Percentiles rank a stretch among this genome's conserved stretches.
Conservation (phyloP, 768 basidiomycete species). For the Suillus variegatus region DNA sequence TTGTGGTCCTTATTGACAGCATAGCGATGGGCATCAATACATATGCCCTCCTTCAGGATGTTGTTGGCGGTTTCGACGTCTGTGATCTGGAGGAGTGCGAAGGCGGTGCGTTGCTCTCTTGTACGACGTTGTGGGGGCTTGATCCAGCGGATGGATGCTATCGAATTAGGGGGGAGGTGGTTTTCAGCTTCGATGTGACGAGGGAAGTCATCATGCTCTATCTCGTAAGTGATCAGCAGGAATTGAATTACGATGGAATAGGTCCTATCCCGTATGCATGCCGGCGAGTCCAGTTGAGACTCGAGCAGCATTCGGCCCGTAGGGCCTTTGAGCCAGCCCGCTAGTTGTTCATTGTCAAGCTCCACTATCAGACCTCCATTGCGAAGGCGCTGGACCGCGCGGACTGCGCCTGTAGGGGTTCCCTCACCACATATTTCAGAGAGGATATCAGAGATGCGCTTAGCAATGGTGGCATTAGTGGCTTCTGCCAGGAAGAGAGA, state of each 20-base stretch:
- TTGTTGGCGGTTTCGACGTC: constrained; percentile 23
- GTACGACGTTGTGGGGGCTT: constrained; percentile 19
- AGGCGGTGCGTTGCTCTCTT: constrained; percentile 21
- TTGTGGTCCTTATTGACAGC: constrained; percentile 12
- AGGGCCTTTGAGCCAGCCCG: no score
- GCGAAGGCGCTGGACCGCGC: not conserved
- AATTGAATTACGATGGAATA: constrained; percentile 20
- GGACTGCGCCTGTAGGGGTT: not conserved
- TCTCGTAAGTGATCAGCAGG: constrained; percentile 22
- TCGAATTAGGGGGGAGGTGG: not conserved
- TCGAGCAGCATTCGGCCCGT: no score
- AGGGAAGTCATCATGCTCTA: not conserved
- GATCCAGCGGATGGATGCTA: constrained; percentile 25
- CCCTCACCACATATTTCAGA: accelerated
- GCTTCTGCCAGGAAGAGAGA: not conserved
- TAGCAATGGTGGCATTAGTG: not conserved
- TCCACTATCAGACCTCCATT: no score
- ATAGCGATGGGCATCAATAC: constrained; percentile 15
- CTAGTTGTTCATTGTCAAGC: no score
- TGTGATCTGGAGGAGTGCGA: constrained; percentile 24
- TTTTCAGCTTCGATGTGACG: constrained; percentile 20
- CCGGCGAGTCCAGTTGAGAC: not conserved
- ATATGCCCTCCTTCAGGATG: constrained; percentile 21
- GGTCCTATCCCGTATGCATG: not conserved
- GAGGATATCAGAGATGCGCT: not conserved